Evolutionary conservation across 768 basidiomycete genomes (phyloP), one percentile per base, ranked within the genome.

Genomic region (Lentinula aciculospora): DNA sequence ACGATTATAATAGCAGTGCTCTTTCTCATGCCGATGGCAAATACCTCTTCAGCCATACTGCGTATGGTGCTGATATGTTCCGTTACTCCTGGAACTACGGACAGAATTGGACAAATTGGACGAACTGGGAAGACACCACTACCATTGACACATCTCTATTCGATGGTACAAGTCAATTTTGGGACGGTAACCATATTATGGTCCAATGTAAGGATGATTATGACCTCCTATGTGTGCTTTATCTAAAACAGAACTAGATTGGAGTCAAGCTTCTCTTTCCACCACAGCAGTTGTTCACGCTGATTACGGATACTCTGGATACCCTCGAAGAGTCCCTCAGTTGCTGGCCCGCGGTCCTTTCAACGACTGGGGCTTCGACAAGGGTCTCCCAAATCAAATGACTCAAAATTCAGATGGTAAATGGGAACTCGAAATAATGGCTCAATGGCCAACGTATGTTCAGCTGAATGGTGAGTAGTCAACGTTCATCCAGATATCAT

Each of bases 321-420:
- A 72, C 37, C 71, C 75, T 50, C 87, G 94, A 63, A 88, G 92
- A 27, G 87, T 91, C 32, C 94, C 94, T 27, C 92, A 94, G 64
- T 77, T 95, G 63, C 73, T 97, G 53, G 89, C 85, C 42, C 87
- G 94, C 63, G 94, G 94, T 48, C 84, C 86, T 0, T 97, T 92
- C 81, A 97, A 97, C 66, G 72, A 80, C 32, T 97, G 93, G 92
- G 94, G 94, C 56, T 94, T 84, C 68, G 94, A 97, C 73, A 76
- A 84, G 58, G 94, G 94, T 65, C 81, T 93, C 44, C 61, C 81
- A 0, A 80, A 89, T 39, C 63, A 80, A 62, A 92, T 96, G 88
- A 72, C 70, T 29, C 82, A 84, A 57, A 79, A 79, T 48, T 69
- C 73, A 4, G 79, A 91, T 48, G 81, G 86, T 50, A 75, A 77